Percentiles rank a stretch among this genome's conserved stretches.
These are phyloP conservation scores for Aquanectria penicillioides DNA, from an alignment of 2,329 filamentous ascomycete species.

Conservation along the genomic window DNA sequence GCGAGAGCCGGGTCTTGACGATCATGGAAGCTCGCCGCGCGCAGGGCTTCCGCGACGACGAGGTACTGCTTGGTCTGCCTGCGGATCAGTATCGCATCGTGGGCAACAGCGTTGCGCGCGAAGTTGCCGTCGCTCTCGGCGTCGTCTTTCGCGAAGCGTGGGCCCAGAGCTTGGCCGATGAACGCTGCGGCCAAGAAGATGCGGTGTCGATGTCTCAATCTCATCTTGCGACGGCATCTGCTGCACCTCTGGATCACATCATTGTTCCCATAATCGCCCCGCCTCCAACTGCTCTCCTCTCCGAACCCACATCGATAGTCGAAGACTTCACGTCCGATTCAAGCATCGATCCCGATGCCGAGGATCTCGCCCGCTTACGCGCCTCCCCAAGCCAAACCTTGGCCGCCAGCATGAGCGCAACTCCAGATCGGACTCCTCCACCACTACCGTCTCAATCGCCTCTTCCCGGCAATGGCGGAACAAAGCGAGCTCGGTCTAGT, in stretches of 20 bases:
- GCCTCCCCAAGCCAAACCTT: constrained; percentile 18
- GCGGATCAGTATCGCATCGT: constrained; percentile 71
- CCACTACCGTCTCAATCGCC: neutral
- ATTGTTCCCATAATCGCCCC: too few species aligned
- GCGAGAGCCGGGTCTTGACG: constrained; percentile 67
- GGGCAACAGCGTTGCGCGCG: constrained; percentile 80
- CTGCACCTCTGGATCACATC: too few species aligned
- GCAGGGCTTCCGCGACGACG: constrained; percentile 76
- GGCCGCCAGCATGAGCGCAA: neutral
- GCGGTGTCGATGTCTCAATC: neutral
- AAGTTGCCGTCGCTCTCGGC: constrained; percentile 74
- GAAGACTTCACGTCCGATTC: constrained; percentile 18
- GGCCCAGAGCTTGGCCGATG: constrained; percentile 38
- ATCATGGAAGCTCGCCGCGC: constrained; percentile 75
- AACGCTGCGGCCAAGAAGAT: constrained; percentile 10
- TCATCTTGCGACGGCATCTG: constrained; percentile 7
- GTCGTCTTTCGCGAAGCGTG: constrained; percentile 68
- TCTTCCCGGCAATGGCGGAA: neutral
- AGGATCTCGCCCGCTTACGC: neutral
- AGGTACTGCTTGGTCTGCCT: constrained; percentile 71
- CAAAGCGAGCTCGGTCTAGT: constrained; percentile 13
- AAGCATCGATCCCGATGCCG: constrained; percentile 5
- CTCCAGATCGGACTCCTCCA: neutral
- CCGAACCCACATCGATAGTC: constrained; percentile 21
- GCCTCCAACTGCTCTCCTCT: too few species aligned